A percentile compares a stretch with the other conserved stretches of the same genome.
Conservation (phyloP, 2,329 filamentous ascomycete species). For the Diaporthe capsici region DNA sequence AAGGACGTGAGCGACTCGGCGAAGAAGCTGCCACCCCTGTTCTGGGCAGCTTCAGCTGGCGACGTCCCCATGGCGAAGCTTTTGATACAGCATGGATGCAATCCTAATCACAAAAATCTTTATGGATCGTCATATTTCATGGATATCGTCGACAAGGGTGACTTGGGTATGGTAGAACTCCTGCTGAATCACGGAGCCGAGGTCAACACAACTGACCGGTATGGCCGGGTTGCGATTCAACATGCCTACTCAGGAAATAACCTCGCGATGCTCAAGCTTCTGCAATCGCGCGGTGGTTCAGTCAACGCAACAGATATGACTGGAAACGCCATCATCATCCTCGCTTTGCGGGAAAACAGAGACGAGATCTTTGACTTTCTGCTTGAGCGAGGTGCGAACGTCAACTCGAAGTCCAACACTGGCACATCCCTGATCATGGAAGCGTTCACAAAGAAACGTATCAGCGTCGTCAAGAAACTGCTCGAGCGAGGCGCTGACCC, state of each 20-base stretch:
- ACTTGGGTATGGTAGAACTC: conserved; percentile 7
- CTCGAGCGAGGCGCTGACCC: conserved; percentile 15
- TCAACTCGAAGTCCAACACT: conserved; percentile 6
- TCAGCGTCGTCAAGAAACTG: background rate
- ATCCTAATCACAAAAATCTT: background rate
- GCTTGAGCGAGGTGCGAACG: conserved; percentile 8
- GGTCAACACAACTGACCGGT: background rate
- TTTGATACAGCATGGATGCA: conserved; percentile 11
- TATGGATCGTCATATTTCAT: conserved; percentile 1
- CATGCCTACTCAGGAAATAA: conserved; percentile 15
- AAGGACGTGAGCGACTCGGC: conserved; percentile 43
- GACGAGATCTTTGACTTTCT: conserved; percentile 12
- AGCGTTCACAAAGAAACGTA: conserved; percentile 4
- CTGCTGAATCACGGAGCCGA: conserved; percentile 12
- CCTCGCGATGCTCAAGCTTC: background rate
- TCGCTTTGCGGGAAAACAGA: conserved; percentile 11
- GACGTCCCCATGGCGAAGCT: conserved; percentile 35
- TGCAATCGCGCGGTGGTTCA: background rate
- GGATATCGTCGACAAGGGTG: conserved; percentile 1
- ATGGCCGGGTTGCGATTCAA: conserved; percentile 1
- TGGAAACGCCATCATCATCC: background rate
- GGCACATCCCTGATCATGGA: background rate
- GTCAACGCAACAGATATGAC: conserved; percentile 17
- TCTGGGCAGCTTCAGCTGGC: conserved; percentile 44
- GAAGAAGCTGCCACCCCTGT: conserved; percentile 46